These are phyloP conservation scores for Lyophyllum semitale DNA, from an alignment of 768 basidiomycete genomes.

Conservation along the genomic window DNA sequence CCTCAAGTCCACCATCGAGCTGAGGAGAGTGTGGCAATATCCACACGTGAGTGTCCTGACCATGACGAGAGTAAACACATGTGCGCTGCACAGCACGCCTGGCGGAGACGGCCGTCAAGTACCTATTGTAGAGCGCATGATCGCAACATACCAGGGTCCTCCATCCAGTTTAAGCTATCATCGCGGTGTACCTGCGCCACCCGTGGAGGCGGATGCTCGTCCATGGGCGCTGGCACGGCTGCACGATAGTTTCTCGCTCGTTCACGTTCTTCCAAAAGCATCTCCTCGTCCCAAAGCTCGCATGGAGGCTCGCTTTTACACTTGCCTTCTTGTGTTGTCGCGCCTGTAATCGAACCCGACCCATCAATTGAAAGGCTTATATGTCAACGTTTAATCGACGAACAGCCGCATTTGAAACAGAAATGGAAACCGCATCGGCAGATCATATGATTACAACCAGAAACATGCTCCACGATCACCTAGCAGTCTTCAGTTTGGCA, in stretches of 20 bases:
- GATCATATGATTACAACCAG: conserved; percentile 43
- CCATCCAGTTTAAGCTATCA: conserved; percentile 24
- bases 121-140: not conserved
- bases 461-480: conserved; percentile 27
- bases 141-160: conserved; percentile 18
- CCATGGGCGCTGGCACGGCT: not conserved
- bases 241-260: conserved; percentile 10
- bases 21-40: conserved; percentile 23
- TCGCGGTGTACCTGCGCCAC: not conserved
- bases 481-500: not conserved
- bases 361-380: not conserved
- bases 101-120: not conserved
- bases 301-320: conserved; percentile 36
- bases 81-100: conserved; percentile 17
- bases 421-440: conserved; percentile 42
- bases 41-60: conserved; percentile 23
- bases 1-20: conserved; percentile 24
- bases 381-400: conserved; percentile 6
- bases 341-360: conserved; percentile 6
- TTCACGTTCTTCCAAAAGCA: conserved; percentile 33
- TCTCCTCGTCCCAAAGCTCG: conserved; percentile 38
- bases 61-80: conserved; percentile 25
- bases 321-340: conserved; percentile 18
- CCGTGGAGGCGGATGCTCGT: not conserved
- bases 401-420: conserved; percentile 43